Base-by-base conservation (phyloP, 106 monocot genomes). In the Alisma plantagoaquatica region DNA sequence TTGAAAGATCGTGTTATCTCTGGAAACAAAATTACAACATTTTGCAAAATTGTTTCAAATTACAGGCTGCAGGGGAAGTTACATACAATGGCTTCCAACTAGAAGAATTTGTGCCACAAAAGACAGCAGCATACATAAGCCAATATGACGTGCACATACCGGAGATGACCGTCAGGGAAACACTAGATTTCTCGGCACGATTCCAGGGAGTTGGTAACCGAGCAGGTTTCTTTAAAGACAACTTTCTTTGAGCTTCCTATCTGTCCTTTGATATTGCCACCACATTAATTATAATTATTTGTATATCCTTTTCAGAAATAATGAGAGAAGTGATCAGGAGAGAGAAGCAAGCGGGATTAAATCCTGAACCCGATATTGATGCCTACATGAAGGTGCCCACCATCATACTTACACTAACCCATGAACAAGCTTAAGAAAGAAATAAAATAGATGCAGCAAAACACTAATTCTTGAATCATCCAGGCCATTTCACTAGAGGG, bases 371-470 rank as follows among this genome's bases (percentile, higher is more conserved):
- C 38, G 73, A 90, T 3, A 65, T 90, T 49, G 91, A 92, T 33
- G 66, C 72, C 7, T 92, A 81, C 42, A 86, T 92, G 91, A 92
- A 86, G 91, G 91, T 92, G 51, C n/a, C n/a, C n/a, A n/a, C n/a
- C n/a, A n/a, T n/a, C n/a, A n/a, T n/a, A n/a, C n/a, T n/a, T n/a
- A n/a, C n/a, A n/a, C n/a, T n/a, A n/a, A n/a, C n/a, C n/a, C n/a
- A n/a, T n/a, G n/a, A n/a, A n/a, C n/a, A n/a, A n/a, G n/a, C n/a
- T n/a, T n/a, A n/a, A n/a, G n/a, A n/a, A n/a, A n/a, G n/a, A n/a
- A n/a, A n/a, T n/a, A n/a, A n/a, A n/a, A n/a, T n/a, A n/a, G n/a
- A n/a, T n/a, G n/a, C n/a, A n/a, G n/a, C n/a, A n/a, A n/a, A n/a
- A n/a, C n/a, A n/a, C n/a, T n/a, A n/a, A n/a, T n/a, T n/a, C n/a